Base-by-base conservation (phyloP, 148 eudicot species). In the Rhododendron griersonianum region DNA sequence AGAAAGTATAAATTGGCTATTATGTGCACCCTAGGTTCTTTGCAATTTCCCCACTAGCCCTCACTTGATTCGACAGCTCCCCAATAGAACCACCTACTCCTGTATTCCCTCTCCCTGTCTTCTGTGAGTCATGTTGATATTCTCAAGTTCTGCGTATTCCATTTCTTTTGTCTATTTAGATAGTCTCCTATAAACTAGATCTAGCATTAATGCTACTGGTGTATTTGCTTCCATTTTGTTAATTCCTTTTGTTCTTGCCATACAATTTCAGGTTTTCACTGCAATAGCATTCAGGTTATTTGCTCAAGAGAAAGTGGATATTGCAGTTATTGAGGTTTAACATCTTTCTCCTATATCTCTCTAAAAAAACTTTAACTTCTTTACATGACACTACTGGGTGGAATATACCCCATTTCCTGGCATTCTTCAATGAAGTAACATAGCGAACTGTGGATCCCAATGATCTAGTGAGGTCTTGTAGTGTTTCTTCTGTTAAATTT, bases 201-300 rank as follows among this genome's bases (percentile, higher is more conserved):
- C 82, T 47, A 25, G 59, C 59, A 2, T 50, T 28, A 80, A 78
- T 44, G 28, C 81, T 78, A 78, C 25, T 77, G 28, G 51, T 28
- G 8, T 78, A 45, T 39, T 41, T 78, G 33, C 37, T 79, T n/a
- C 82, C 16, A 48, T 25, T 47, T 48, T 47, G 57, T 79, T 82
- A 44, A 55, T 30, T 81, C 41, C 45, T 67, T 11, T 79, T 87
- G 13, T 47, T 48, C 23, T 82, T 80, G 61, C 59, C n/a, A 28
- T 83, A 80, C 37, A 84, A 37, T 41, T 69, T 83, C 92, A 97
- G 99, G 94, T 97, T 81, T 91, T 97, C 81, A 97, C 99, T 75
- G 98, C 95, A 87, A 80, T 95, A 71, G 96, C 99, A 45, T 94
- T 97, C 87, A 90, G 91, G 84, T 89, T 97, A 47, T 97, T 97